Percentiles rank a stretch among this genome's conserved stretches.
Conservation (phyloP, 1,284 basidiomycete species). For the Amylostereum chailletii region DNA sequence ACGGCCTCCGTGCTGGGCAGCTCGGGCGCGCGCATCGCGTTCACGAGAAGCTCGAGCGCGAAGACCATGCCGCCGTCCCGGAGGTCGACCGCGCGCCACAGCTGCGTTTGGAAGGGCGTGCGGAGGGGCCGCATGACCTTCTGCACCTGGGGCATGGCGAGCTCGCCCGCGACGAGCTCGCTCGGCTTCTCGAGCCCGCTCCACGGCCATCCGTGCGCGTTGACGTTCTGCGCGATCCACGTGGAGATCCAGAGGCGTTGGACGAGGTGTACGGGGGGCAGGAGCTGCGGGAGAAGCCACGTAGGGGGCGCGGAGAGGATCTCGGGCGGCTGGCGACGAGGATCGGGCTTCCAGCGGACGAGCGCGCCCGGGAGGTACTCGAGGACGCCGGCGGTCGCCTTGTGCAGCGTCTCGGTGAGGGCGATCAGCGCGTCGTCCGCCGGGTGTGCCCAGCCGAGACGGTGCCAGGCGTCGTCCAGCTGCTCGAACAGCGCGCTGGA, state of each 20-base stretch:
- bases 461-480: neutral
- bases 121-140: neutral
- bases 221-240: neutral
- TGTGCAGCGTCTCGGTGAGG: neutral
- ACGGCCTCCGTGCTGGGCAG: too few species aligned
- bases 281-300: neutral
- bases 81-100: neutral
- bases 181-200: neutral
- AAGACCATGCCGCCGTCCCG: neutral
- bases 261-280: neutral
- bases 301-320: neutral
- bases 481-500: neutral
- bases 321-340: neutral
- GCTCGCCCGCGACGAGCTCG: neutral
- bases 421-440: neutral
- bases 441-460: neutral
- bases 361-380: neutral
- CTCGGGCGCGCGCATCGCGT: neutral
- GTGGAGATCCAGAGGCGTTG: neutral
- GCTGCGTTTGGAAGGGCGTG: neutral
- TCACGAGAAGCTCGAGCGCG: neutral
- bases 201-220: neutral
- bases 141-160: neutral
- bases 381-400: neutral
- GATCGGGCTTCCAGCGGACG: neutral